Evolutionary conservation across 306 rosid genomes (phyloP).

Genomic region (Senna siamea): DNA sequence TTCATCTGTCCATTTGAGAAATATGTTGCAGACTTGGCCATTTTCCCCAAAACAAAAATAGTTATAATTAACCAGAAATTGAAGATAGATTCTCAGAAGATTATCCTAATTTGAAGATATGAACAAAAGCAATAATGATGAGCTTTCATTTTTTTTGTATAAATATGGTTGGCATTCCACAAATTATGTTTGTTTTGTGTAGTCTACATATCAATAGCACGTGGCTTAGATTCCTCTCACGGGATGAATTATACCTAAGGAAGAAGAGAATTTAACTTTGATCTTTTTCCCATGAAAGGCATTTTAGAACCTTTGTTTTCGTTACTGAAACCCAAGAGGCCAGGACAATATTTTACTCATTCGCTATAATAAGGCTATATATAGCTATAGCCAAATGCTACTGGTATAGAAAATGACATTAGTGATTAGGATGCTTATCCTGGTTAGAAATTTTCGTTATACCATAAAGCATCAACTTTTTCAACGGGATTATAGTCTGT

Average conservation of each 20-base stretch:
- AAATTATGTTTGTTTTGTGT: not conserved
- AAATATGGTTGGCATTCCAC: slow-evolving; percentile 19
- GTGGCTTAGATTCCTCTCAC: slow-evolving; percentile 40
- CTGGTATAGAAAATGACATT: slow-evolving; percentile 27
- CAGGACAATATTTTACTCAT: not conserved
- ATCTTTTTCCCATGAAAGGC: slow-evolving; percentile 11
- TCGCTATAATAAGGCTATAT: slow-evolving; percentile 13
- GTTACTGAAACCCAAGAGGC: not conserved
- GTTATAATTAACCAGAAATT: no score
- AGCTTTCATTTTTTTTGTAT: not conserved
- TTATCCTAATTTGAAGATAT: not conserved
- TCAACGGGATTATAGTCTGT: slow-evolving; percentile 13
- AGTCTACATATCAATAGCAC: slow-evolving; percentile 23
- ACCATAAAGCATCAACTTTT: slow-evolving; percentile 28
- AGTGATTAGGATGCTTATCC: slow-evolving; percentile 1
- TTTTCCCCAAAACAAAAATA: not conserved
- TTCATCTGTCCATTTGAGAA: not conserved
- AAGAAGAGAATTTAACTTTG: slow-evolving; percentile 13
- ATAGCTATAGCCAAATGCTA: slow-evolving; percentile 31
- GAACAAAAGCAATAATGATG: not conserved
- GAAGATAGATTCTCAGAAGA: not conserved
- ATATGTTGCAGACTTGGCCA: not conserved
- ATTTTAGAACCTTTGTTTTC: slow-evolving; percentile 27
- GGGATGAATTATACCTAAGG: slow-evolving; percentile 33
- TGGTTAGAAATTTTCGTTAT: slow-evolving; percentile 20